Evolutionary conservation across 1,284 basidiomycete species (phyloP).

Genomic region (Microbotryum silenes-acaulis): DNA sequence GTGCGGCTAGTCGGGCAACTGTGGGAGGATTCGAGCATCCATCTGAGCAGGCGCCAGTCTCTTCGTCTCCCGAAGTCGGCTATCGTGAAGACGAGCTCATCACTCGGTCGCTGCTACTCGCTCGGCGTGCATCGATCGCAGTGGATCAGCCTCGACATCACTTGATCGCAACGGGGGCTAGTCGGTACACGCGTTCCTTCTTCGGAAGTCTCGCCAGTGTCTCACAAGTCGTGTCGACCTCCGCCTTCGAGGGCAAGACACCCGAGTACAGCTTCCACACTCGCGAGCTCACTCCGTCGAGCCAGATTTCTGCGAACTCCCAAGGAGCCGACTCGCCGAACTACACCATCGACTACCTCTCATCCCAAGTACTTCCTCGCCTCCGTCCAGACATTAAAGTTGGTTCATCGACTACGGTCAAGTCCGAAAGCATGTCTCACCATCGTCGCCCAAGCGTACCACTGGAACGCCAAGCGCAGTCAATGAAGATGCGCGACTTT

Average conservation of each 20-base stretch:
- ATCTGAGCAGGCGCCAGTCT: neutral
- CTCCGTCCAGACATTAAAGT: slow-evolving; percentile 23
- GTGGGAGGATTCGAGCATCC: slow-evolving; percentile 18
- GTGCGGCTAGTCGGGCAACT: slow-evolving; percentile 11
- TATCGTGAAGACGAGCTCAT: slow-evolving; percentile 10
- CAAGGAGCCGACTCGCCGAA: neutral
- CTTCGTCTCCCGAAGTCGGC: neutral
- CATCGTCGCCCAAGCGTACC: neutral
- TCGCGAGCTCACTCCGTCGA: slow-evolving; percentile 9
- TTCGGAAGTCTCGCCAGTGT: neutral
- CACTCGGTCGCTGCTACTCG: slow-evolving; percentile 13
- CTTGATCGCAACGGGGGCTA: neutral
- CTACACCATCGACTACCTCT: slow-evolving; percentile 22
- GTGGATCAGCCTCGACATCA: neutral
- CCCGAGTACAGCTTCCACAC: slow-evolving; percentile 1
- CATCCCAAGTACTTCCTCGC: slow-evolving; percentile 17
- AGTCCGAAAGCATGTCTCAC: neutral
- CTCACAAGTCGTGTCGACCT: neutral
- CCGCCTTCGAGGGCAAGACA: neutral
- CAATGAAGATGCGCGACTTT: neutral
- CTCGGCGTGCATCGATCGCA: neutral
- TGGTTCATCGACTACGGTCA: slow-evolving; percentile 6
- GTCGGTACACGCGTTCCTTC: neutral
- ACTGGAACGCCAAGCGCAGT: neutral
- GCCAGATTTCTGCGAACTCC: neutral